A percentile compares a stretch with the other conserved stretches of the same genome.
Conservation (phyloP, 2,329 filamentous ascomycete genomes). For the Fusarium goolgardi region DNA sequence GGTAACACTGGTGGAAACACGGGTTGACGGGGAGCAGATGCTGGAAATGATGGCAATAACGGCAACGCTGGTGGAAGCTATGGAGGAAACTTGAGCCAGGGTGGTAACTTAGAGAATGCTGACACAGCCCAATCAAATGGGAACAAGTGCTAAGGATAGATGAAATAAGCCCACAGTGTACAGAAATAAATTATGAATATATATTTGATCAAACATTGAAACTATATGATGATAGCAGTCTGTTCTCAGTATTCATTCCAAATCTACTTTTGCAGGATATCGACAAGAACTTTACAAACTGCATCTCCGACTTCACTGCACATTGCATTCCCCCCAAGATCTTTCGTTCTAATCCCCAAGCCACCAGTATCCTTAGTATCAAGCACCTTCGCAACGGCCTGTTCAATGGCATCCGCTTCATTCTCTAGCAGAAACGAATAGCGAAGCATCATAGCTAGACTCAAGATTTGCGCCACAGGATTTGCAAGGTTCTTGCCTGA, state of each 20-base stretch:
- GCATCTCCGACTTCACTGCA: constrained; percentile 77
- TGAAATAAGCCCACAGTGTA: too few relatives aligned
- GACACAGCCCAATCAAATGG: background rate
- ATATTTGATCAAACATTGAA: too few relatives aligned
- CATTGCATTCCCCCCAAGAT: constrained; percentile 72
- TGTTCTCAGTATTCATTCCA: background rate
- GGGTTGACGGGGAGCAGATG: too few relatives aligned
- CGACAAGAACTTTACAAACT: constrained; percentile 29
- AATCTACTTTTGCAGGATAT: background rate
- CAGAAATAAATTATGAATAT: too few relatives aligned
- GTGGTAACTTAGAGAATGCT: background rate
- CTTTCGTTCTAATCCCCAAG: constrained; percentile 68
- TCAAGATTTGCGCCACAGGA: constrained; percentile 77
- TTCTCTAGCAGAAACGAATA: constrained; percentile 73
- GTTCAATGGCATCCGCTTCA: constrained; percentile 72
- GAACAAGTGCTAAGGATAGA: background rate
- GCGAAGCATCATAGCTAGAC: constrained; percentile 78
- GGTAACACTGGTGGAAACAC: too few relatives aligned
- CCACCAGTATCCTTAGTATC: constrained; percentile 60
- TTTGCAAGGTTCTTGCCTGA: constrained; percentile 78
- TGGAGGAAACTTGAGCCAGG: background rate
- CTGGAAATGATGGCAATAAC: too few relatives aligned
- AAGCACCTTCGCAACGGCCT: constrained; percentile 71
- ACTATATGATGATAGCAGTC: too few relatives aligned
- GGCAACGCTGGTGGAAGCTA: background rate